Conservation (phyloP, 176 grass and related monocot genomes). For the Paspalum vaginatum region DNA sequence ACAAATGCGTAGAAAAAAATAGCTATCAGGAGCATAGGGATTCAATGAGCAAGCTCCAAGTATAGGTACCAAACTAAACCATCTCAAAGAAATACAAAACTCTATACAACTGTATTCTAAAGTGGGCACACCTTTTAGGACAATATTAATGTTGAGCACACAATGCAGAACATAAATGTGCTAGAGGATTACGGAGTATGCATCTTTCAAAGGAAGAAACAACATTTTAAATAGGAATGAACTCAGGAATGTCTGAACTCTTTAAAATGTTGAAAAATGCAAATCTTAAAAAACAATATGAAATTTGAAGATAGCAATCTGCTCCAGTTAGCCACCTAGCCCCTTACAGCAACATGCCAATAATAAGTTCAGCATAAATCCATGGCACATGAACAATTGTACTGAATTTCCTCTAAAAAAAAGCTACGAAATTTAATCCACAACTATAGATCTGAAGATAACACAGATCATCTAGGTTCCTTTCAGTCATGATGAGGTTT, state of each 20-base stretch:
- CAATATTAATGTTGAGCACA: background rate
- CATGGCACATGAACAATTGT: conserved; percentile 1
- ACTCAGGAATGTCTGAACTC: conserved; percentile 3
- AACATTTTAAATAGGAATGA: conserved; percentile 2
- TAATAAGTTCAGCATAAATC: background rate
- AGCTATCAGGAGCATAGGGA: background rate
- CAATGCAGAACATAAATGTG: background rate
- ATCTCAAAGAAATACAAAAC: background rate
- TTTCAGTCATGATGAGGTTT: conserved; percentile 15
- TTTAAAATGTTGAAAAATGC: background rate
- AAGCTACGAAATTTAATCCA: background rate
- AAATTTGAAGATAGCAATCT: conserved; percentile 3
- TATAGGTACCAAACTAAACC: background rate
- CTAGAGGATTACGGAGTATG: background rate
- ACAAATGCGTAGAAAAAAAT: background rate
- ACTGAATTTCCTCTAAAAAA: no score
- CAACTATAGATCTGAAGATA: background rate
- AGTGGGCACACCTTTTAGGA: background rate
- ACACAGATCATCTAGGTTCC: conserved; percentile 10
- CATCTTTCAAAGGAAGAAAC: no score
- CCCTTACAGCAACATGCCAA: conserved; percentile 1
- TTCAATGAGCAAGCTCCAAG: background rate
- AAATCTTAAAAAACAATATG: background rate
- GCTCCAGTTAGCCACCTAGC: background rate
- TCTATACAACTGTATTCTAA: background rate